Evolutionary conservation across 2,329 filamentous ascomycete genomes (phyloP), one percentile per base, ranked within the genome.

Genomic region (Aureobasidium musti): DNA sequence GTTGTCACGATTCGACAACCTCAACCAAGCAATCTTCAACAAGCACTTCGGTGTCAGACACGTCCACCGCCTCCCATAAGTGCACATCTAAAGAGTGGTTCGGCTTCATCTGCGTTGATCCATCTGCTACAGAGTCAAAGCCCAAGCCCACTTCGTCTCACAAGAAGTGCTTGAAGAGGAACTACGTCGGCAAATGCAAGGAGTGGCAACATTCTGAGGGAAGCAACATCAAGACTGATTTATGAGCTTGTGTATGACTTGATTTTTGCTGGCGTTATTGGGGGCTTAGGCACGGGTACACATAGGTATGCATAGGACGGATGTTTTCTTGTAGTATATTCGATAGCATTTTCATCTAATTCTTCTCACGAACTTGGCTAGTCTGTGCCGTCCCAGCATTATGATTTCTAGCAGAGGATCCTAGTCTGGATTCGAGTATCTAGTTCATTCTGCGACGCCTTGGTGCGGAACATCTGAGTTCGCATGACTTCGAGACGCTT

Each of bases 1-100:
- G 87, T 5, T 89, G 87, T 76, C 86, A 87, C 28, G 87, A 86
- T 69, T 77, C 80, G 66, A 80, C 78, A 4, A 81, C 74, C 7
- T 78, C 77, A 1, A 80, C 78, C 6, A 45, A 59, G 39, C 54
- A 59, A n/a, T 14, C 37, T 21, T 4, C 54, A n/a, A 45, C 67
- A 17, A 68, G 69, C 10, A 68, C 47, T 21, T 53, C 49, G 2
- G 0, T 68, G 1, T 71, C 71, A 13, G 72, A 21, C 30, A 28
- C 59, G 4, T 47, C 39, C 13, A 50, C 71, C n/a, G 70, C 69
- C 17, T 71, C 70, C 2, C 70, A 72, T 19, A 71, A 69, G 7
- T 68, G 69, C 49, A 69, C 70, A 6, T 67, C 69, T 47, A 72
- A 63, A 53, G 71, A 73, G 43, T 74, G 70, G 69, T 74, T 73